These are phyloP conservation scores for Turritis glabra DNA, from an alignment of 345 rosid species.

Conservation along the genomic window DNA sequence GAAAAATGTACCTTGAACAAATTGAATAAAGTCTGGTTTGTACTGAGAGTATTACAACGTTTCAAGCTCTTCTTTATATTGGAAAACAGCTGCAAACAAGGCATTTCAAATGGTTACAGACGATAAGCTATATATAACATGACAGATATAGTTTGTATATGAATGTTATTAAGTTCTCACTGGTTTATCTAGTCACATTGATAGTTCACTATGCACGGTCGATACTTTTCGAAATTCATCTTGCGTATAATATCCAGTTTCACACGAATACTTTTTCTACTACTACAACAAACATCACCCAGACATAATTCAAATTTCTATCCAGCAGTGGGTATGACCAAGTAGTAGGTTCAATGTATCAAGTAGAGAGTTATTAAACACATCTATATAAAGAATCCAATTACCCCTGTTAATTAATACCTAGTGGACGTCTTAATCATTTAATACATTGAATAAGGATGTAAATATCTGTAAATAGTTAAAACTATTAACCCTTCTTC, in stretches of 20 bases:
- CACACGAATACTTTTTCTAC: slow-evolving; percentile 5
- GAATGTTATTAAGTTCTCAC: background rate
- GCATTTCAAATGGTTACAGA: slow-evolving; percentile 10
- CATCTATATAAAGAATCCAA: slow-evolving; percentile 17
- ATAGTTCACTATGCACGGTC: slow-evolving; percentile 8
- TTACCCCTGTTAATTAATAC: background rate
- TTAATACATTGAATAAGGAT: slow-evolving; percentile 11
- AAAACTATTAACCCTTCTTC: background rate
- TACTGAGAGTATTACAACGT: slow-evolving; percentile 88
- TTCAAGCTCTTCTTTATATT: slow-evolving; percentile 96
- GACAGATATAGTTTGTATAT: background rate
- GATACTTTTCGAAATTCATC: background rate
- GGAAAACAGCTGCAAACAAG: slow-evolving; percentile 67
- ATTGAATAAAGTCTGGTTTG: slow-evolving; percentile 80
- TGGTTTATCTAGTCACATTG: slow-evolving; percentile 1
- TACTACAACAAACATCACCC: slow-evolving; percentile 23
- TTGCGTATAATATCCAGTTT: background rate
- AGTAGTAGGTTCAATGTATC: slow-evolving; percentile 16
- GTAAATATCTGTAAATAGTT: slow-evolving; percentile 17
- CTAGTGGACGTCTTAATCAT: slow-evolving; percentile 6
- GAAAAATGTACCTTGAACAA: slow-evolving; percentile 73
- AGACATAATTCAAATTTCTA: slow-evolving; percentile 14
- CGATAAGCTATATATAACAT: background rate
- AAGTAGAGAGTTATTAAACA: background rate
- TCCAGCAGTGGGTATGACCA: slow-evolving; percentile 4